Evolutionary conservation across 1,139 yeast species (phyloP), one percentile per base, ranked within the genome.

Genomic region (Protomyces inundatus): DNA sequence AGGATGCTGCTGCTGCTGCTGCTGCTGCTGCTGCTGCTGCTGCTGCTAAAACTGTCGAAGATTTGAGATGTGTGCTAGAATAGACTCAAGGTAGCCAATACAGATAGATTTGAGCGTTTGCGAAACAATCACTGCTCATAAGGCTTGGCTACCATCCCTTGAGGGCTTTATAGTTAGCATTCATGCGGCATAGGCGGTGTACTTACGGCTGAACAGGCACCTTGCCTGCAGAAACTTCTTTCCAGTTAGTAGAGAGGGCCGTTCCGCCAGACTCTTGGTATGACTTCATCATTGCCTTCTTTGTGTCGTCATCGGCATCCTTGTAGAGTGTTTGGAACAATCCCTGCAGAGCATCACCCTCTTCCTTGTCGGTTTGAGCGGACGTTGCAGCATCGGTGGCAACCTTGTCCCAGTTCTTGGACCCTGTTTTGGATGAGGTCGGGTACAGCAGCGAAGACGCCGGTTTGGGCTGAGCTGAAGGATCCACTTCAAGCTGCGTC

Each of bases 241-340:
- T 82, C 99, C 99, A 95, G 73, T 89, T 88, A 5, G 98, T 95
- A 59, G 96, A 89, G 67, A 95, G 78, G 0, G 95, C 85, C 0
- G 98, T 95, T 23, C 99, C 99, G 69, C 88, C 88, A 70, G 96
- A 88, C 75, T 95, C 97, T n/a, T 84, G 80, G 71, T 84, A 93
- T 62, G 97, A 89, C 76, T 95, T 95, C 95, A 90, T 88, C 98
- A 95, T 95, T 1, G 99, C 99, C 65, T 95, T 81, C 69, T 80
- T 80, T 0, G 96, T 87, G 71, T 93, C 97, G 9, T 88, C 95
- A 72, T 90, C 96, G 0, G 96, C 95, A 68, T 82, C 85, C 50
- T 82, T 81, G 76, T 87, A 95, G 10, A 95, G 74, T 67, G 84
- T 80, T 68, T 84, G 82, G 77, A 95, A 93, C 40, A 66, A 53